Percentiles rank a stretch among this genome's conserved stretches.
phyloP scores from a whole-genome alignment of 169 alveolate species.

The Cardiosporidium cionae region DNA sequence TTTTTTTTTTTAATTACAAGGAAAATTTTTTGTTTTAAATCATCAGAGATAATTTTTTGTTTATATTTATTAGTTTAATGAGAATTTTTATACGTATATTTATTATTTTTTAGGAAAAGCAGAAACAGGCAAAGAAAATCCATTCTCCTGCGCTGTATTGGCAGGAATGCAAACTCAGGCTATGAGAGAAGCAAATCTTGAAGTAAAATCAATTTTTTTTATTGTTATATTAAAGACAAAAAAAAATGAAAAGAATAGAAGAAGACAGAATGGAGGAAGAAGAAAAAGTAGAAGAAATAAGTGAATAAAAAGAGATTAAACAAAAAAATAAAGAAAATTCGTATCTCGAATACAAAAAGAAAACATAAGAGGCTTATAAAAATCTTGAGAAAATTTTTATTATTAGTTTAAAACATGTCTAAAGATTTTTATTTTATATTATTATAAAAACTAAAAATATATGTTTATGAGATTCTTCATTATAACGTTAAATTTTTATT shows the following conservation, averaged over 20 bases:
- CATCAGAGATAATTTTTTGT: no score
- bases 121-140: slow-evolving; percentile 49
- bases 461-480: no score
- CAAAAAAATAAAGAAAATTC: neutral
- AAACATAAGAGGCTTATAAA: neutral
- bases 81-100: no score
- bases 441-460: no score
- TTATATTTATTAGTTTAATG: no score
- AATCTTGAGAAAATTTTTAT: neutral
- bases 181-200: neutral
- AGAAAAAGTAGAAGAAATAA: neutral
- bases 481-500: no score
- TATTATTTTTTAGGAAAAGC: neutral
- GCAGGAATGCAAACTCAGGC: slow-evolving; percentile 41
- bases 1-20: no score
- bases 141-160: slow-evolving; percentile 43
- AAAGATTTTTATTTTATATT: no score
- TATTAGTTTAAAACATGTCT: no score
- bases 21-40: no score
- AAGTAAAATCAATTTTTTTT: neutral
- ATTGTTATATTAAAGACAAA: neutral
- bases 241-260: neutral
- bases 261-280: neutral
- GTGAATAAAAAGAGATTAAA: neutral
- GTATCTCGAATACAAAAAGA: neutral